These are phyloP conservation scores for Cystobasidium ongulense DNA, from an alignment of 768 basidiomycete genomes.

Conservation along the genomic window DNA sequence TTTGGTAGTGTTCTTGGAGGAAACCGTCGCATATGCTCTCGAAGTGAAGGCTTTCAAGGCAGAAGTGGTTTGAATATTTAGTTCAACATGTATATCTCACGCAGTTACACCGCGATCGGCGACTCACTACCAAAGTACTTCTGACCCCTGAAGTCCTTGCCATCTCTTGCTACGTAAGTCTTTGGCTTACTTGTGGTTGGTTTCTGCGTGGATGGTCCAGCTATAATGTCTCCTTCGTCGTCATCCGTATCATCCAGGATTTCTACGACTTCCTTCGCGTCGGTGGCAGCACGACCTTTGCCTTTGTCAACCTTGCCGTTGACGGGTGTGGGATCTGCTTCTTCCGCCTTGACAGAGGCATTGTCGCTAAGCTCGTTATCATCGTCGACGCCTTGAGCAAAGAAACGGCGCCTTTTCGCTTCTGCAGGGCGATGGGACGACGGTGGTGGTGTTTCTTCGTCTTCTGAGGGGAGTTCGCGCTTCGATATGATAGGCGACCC, in stretches of 20 bases:
- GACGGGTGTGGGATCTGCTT: not conserved
- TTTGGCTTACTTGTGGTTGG: not conserved
- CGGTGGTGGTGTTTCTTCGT: constrained; percentile 7
- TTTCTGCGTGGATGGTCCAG: not conserved
- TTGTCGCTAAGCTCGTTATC: not conserved
- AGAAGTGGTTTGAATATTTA: not conserved
- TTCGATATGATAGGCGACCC: not conserved
- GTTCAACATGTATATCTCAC: not conserved
- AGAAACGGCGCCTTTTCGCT: not conserved
- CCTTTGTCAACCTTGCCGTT: not conserved
- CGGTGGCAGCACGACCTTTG: not conserved
- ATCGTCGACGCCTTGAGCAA: constrained; percentile 3
- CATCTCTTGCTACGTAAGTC: not conserved
- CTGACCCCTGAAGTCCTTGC: constrained; percentile 16
- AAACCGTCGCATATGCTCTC: not conserved
- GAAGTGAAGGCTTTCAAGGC: constrained; percentile 6
- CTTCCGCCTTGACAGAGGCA: not conserved
- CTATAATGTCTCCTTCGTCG: not conserved
- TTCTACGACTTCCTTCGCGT: not conserved
- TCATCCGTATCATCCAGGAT: constrained; percentile 14
- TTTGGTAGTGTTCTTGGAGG: constrained; percentile 1
- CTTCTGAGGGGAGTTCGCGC: not conserved
- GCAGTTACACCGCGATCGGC: not conserved
- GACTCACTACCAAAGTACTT: constrained; percentile 14
- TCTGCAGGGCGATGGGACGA: not conserved